These are phyloP conservation scores for Ricinus communis DNA, from an alignment of 345 rosid genomes.

Conservation along the genomic window DNA sequence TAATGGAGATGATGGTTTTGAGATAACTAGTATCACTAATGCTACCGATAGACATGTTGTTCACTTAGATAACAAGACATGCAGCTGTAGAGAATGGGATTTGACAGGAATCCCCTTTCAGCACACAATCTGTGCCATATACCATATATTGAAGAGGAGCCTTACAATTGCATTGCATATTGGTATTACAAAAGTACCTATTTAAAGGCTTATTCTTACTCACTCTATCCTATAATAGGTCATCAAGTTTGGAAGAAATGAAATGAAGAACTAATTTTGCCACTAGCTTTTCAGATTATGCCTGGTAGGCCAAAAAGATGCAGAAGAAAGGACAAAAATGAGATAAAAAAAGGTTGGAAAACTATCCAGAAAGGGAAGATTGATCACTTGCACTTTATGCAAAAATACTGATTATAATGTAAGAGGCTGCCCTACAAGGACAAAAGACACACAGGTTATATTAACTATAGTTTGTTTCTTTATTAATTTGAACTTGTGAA, in stretches of 20 bases:
- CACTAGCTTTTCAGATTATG: background rate
- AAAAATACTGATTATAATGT: background rate
- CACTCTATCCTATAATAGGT: background rate
- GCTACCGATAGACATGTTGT: background rate
- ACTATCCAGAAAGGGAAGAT: background rate
- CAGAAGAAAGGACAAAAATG: background rate
- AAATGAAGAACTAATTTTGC: background rate
- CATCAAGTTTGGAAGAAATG: background rate
- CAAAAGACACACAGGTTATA: too few relatives aligned
- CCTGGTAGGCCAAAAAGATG: background rate
- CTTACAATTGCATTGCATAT: background rate
- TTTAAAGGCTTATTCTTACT: background rate
- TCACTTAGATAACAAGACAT: background rate
- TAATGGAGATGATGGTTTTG: background rate
- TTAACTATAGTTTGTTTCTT: too few relatives aligned
- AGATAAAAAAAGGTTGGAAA: background rate
- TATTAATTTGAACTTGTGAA: too few relatives aligned
- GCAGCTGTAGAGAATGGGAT: background rate
- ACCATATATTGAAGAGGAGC: background rate
- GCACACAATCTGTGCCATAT: background rate
- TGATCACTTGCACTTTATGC: background rate
- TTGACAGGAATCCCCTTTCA: too few relatives aligned
- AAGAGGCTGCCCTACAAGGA: background rate
- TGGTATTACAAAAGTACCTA: too few relatives aligned
- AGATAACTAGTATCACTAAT: background rate